phyloP scores from a whole-genome alignment of 2,329 filamentous ascomycete genomes.

The Talaromyces verruculosus region DNA sequence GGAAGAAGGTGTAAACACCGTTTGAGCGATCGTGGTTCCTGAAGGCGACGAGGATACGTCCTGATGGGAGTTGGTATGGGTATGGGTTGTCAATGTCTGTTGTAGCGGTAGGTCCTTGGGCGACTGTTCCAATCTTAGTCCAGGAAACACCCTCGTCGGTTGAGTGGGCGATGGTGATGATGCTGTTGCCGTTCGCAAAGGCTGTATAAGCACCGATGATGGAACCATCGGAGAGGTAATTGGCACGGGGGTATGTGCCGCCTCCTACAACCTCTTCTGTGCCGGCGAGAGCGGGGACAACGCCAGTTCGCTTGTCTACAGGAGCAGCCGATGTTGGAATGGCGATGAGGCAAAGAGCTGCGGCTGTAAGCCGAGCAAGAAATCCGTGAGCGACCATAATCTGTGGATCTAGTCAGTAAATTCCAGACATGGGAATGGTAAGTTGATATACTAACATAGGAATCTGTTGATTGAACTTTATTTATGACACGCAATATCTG shows the following conservation, averaged over 20 bases:
- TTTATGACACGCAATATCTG: background rate
- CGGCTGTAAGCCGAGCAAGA: slow-evolving; percentile 14
- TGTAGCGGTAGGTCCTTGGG: background rate
- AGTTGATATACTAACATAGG: background rate
- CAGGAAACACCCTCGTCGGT: slow-evolving; percentile 14
- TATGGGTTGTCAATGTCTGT: slow-evolving; percentile 19
- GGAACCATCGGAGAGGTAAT: slow-evolving; percentile 8
- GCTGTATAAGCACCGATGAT: slow-evolving; percentile 9
- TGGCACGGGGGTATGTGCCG: slow-evolving; percentile 19
- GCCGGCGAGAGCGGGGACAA: slow-evolving; percentile 1
- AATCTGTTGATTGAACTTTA: too few species aligned
- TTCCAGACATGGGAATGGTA: too few species aligned
- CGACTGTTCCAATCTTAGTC: slow-evolving; percentile 12
- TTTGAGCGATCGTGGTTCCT: slow-evolving; percentile 14
- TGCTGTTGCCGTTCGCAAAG: background rate
- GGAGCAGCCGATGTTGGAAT: background rate
- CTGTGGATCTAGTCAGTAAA: background rate
- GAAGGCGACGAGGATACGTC: slow-evolving; percentile 16
- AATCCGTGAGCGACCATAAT: slow-evolving; percentile 15
- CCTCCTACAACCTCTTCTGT: background rate
- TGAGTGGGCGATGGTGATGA: slow-evolving; percentile 9
- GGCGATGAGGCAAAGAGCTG: slow-evolving; percentile 7
- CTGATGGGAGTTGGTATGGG: slow-evolving; percentile 15
- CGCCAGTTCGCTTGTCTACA: background rate
- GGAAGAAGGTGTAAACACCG: slow-evolving; percentile 14